Evolutionary conservation across 441 rosid species (phyloP), one percentile per base, ranked within the genome.

Genomic region (Arabidopsis lyrata): DNA sequence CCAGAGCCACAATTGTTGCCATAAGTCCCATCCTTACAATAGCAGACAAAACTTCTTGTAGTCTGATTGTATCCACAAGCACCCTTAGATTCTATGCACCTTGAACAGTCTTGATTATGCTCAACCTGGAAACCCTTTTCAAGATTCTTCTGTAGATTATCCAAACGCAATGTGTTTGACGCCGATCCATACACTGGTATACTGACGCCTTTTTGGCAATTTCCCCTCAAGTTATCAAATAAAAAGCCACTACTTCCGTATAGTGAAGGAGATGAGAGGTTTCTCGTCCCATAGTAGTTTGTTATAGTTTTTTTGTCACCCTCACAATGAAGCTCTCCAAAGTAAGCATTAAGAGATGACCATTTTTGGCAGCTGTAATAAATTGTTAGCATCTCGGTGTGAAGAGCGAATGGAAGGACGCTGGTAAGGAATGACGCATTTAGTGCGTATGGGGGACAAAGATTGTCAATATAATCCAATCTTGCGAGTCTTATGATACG

Each of bases 1-100:
- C 6, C 13, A 53, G 76, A 34, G 41, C 11, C 8, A 66, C 87
- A 85, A 5, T 1, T 32, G 0, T 0, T 8, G 0, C 60, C 4
- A 20, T 55, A 16, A 35, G 77, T 61, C 13, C 63, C 61, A 32
- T 81, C 75, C 0, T 16, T 11, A 69, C 87, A 84, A 34, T 77
- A 82, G 53, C 95, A 90, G 31, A 39, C 4, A 44, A 85, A 86
- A 16, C 2, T 13, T 35, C 35, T 3, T 2, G 80, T 57, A 6
- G 6, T 38, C 18, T 18, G 12, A 44, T 76, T 58, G n/a, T 34
- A 69, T 34, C 93, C 96, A 57, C 90, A 86, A 29, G 6, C 49
- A 9, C 89, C 93, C 0, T 50, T 73, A 2, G 81, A 72, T 0
- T 6, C 0, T 4, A 8, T 0, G 49, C 90, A 90, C 12, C 0